Evolutionary conservation across 805 yeast species (phyloP).

Genomic region (Candida broadrunensis): DNA sequence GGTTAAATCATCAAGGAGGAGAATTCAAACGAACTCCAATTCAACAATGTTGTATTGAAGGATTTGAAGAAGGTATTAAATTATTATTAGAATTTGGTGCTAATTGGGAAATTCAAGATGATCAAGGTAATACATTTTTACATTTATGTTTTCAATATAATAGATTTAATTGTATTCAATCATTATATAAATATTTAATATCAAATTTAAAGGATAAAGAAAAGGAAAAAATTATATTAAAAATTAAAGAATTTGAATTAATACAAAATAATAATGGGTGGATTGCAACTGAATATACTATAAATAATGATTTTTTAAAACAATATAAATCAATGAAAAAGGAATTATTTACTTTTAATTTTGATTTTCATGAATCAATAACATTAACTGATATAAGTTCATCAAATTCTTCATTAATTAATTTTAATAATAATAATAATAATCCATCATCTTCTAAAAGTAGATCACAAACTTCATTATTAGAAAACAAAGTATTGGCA

Average conservation of each 20-base stretch:
- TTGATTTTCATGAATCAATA: conserved; percentile 7
- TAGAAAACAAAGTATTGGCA: conserved; percentile 23
- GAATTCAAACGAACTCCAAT: conserved; percentile 30
- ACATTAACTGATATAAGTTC: conserved; percentile 5
- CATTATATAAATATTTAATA: conserved; percentile 15
- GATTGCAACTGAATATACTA: conserved; percentile 30
- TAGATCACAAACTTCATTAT: conserved; percentile 9
- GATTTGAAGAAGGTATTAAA: conserved; percentile 36
- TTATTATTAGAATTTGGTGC: conserved; percentile 42
- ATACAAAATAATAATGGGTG: conserved; percentile 28
- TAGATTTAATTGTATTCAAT: conserved; percentile 27
- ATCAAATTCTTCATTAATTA: conserved; percentile 5
- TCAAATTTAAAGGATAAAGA: conserved; percentile 9
- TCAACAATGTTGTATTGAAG: conserved; percentile 31
- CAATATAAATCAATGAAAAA: conserved; percentile 21
- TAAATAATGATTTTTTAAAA: conserved; percentile 23
- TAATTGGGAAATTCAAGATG: conserved; percentile 25
- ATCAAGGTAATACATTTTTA: conserved; percentile 33
- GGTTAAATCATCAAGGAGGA: conserved; percentile 39
- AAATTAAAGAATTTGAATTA: conserved; percentile 18
- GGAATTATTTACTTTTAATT: conserved; percentile 13
- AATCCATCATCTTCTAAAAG: conserved; percentile 5
- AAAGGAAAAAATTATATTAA: conserved; percentile 7
- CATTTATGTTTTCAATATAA: conserved; percentile 40
- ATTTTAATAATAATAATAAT: no score